Percentiles rank a stretch among this genome's conserved stretches.
Conservation (phyloP, 768 basidiomycete species). For the Lactarius hengduanensis region DNA sequence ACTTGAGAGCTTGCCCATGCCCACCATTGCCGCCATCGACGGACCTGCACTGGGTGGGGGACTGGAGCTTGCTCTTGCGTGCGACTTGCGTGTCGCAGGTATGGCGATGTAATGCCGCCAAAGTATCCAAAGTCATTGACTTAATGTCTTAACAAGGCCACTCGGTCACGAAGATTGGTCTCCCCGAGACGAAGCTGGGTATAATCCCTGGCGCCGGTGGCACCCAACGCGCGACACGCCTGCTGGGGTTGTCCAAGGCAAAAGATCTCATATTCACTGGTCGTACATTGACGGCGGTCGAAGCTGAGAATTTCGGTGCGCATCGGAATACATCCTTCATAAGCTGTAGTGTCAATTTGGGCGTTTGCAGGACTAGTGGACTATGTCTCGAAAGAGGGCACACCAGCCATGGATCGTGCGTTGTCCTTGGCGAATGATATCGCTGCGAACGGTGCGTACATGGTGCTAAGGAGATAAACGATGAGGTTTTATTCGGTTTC, state of each 20-base stretch:
- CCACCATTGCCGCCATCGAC: constrained; percentile 90
- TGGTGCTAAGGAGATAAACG: neutral
- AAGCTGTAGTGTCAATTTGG: neutral
- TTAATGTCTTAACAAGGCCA: constrained; percentile 41
- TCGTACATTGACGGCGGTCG: constrained; percentile 58
- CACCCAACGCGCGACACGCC: constrained; percentile 76
- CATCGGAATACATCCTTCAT: constrained; percentile 3
- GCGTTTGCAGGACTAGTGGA: constrained; percentile 68
- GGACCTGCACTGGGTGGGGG: constrained; percentile 95
- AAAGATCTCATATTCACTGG: constrained; percentile 88
- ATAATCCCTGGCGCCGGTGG: constrained; percentile 93
- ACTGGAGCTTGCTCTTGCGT: constrained; percentile 81
- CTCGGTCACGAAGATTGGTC: constrained; percentile 77
- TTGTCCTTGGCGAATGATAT: constrained; percentile 67
- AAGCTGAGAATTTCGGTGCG: constrained; percentile 73
- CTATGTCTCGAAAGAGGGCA: constrained; percentile 63
- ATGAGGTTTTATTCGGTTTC: neutral
- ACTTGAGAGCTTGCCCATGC: constrained; percentile 82
- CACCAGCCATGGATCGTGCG: constrained; percentile 68
- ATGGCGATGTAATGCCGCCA: constrained; percentile 29
- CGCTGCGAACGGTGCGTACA: constrained; percentile 57
- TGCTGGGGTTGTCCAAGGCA: constrained; percentile 76
- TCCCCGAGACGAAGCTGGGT: constrained; percentile 75
- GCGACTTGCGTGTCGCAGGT: constrained; percentile 91
- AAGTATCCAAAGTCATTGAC: neutral